These are phyloP conservation scores for Cercospora zeina DNA, from an alignment of 2,329 filamentous ascomycete species.

Conservation along the genomic window DNA sequence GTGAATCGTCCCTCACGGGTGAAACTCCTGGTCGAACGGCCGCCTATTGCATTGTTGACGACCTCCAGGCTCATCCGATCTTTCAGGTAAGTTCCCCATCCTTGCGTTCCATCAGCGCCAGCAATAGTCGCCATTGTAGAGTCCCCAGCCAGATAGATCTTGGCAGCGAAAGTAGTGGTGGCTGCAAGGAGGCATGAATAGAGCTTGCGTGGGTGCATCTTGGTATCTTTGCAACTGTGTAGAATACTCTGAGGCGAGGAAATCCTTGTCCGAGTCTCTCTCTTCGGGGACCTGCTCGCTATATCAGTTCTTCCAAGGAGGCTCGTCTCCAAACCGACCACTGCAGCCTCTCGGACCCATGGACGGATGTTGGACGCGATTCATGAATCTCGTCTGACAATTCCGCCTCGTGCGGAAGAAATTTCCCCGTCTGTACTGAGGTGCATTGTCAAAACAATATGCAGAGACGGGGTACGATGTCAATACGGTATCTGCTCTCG, in stretches of 20 bases:
- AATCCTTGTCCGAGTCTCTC: not conserved
- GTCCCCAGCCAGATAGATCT: constrained; percentile 60
- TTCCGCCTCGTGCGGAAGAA: not conserved
- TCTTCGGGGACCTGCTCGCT: not conserved
- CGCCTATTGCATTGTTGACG: constrained; percentile 65
- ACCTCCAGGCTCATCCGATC: constrained; percentile 55
- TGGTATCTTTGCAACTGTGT: not conserved
- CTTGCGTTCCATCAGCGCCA: constrained; percentile 44
- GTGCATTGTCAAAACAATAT: not conserved
- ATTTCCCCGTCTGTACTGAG: not conserved
- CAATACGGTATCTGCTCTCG: not conserved
- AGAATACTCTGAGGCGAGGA: not conserved
- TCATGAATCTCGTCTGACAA: not conserved
- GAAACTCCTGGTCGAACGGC: constrained; percentile 66
- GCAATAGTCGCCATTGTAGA: constrained; percentile 58
- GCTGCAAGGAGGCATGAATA: constrained; percentile 1
- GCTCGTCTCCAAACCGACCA: not conserved
- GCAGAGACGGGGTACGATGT: not conserved
- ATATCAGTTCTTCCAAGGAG: not conserved
- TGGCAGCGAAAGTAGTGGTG: constrained; percentile 32
- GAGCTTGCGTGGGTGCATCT: constrained; percentile 1
- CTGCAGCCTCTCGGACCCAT: not conserved
- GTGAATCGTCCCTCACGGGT: constrained; percentile 66
- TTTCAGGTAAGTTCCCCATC: constrained; percentile 64
- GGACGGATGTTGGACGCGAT: not conserved